Evolutionary conservation across 108 stramenopile genomes (phyloP), one percentile per base, ranked within the genome.

Genomic region (Pseudonitzschia multistriata): DNA sequence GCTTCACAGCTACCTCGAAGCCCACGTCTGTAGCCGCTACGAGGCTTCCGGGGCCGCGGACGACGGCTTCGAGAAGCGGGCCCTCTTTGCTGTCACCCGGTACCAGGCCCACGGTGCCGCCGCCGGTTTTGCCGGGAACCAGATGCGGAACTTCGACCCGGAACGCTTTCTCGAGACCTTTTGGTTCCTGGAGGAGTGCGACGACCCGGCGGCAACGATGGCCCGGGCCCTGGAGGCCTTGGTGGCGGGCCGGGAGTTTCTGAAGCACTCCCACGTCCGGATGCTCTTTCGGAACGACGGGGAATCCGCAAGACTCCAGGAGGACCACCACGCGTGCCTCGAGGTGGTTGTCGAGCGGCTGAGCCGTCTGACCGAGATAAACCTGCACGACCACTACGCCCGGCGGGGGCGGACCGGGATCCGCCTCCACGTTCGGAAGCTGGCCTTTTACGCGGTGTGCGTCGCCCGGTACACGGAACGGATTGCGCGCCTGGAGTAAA

Each of bases 311-410:
- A 39, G 31, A 30, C 47, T 34, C 8, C 50, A 69, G 15, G 74
- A 79, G 49, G 62, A 42, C 28, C 70, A 79, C 35, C 79, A 79
- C 30, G 66, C 47, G 19, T 62, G 67, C 19, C 70, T 79, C 5
- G 79, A 79, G 52, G 50, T 75, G 68, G 61, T 79, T 30, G 67
- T 69, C 10, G 79, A 79, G 55, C 53, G 62, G 30, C 37, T 79
- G 49, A 79, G 70, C 36, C 69, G 63, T 8, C 69, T 79, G 14
- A 71, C 73, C 1, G 79, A 79, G 42, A 70, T 40, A 19, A 74
- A 70, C 25, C 15, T 74, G 37, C 66, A 74, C 48, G 6, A 33
- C 22, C 11, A 60, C 14, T 79, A 67, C 30, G 55, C n/a, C 3
- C 65, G 59, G 27, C 35, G 37, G 31, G 77, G 77, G n/a, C 65